These are phyloP conservation scores for Suillus luteus DNA, from an alignment of 768 basidiomycete genomes.

Conservation along the genomic window DNA sequence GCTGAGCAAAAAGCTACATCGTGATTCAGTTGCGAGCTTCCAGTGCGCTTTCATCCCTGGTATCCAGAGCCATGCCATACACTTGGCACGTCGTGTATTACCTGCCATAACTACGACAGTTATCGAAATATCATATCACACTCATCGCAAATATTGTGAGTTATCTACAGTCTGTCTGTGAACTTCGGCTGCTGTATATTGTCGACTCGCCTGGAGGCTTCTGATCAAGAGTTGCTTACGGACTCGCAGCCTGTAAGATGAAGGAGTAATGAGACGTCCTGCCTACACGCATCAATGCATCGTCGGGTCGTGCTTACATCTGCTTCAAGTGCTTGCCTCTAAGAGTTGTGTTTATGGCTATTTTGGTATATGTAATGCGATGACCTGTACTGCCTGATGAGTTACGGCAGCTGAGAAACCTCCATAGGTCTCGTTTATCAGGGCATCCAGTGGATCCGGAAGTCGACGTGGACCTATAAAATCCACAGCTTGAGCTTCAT, in stretches of 20 bases:
- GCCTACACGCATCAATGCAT: slow-evolving; percentile 63
- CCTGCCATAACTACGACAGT: slow-evolving; percentile 21
- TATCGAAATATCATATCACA: slow-evolving; percentile 18
- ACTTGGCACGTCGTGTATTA: slow-evolving; percentile 2
- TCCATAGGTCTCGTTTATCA: background rate
- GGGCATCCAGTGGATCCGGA: slow-evolving; percentile 1
- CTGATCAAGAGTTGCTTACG: slow-evolving; percentile 63
- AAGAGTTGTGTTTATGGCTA: background rate
- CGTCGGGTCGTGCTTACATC: slow-evolving; percentile 55
- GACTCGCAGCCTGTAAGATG: slow-evolving; percentile 56
- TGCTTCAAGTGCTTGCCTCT: slow-evolving; percentile 45
- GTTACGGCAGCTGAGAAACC: background rate
- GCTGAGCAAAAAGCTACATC: slow-evolving; percentile 55
- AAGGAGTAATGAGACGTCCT: background rate
- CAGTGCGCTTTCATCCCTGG: background rate
- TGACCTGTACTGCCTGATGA: background rate
- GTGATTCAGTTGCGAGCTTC: slow-evolving; percentile 12
- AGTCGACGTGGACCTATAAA: background rate
- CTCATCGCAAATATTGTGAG: slow-evolving; percentile 16
- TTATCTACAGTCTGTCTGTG: slow-evolving; percentile 21
- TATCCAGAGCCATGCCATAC: background rate
- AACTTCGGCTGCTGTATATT: slow-evolving; percentile 21
- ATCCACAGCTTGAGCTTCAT: background rate
- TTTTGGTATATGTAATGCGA: background rate
- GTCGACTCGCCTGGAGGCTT: slow-evolving; percentile 31